Base-by-base conservation (phyloP, 768 basidiomycete species). In the Daedalea quercina region DNA sequence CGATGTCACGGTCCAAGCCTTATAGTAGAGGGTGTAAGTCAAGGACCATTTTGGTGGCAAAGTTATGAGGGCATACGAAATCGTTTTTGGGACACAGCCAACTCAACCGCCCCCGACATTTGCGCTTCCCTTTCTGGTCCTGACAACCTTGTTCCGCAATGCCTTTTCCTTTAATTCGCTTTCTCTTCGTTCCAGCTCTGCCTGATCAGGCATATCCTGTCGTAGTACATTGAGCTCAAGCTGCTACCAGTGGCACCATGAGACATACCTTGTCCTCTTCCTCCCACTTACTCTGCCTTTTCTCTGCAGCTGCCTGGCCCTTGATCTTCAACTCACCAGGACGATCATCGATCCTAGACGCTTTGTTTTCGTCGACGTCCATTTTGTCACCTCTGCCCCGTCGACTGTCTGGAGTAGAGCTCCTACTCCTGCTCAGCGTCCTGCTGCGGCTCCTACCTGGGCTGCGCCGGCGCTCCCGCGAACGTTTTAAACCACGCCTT, bases 101-200 rank as follows among this genome's bases (percentile, higher is more conserved):
- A 3, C 2, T 33, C 23, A 51, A 20, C 40, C 43, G 37, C 50
- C 41, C 17, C 40, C 41, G 22, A 43, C 9, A 24, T 53, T 53
- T 6, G 56, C 51, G 55, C 69, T 73, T 17, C 63, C 70, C 64
- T 85, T 88, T 58, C 87, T 73, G 26, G 84, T 86, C 63, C 84
- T 75, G 50, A 83, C 75, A 44, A 92, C 90, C 64, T 92, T 92
- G 63, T 91, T 90, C 62, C 90, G 78, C 64, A 92, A 66, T 13
- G 89, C 87, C 64, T 72, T 80, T 60, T 92, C 90, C 65, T 90
- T 91, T 54, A 91, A 64, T 62, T 92, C 90, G 57, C 78, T 90
- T 63, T 92, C 90, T 53, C 85, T 69, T 58, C 72, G 79, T 60
- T 81, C 80, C 43, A 92, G 70, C 33, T 87, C 87, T 15, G 51